Evolutionary conservation across 495 filamentous ascomycete genomes (phyloP).

Genomic region (Tuber calosporum): DNA sequence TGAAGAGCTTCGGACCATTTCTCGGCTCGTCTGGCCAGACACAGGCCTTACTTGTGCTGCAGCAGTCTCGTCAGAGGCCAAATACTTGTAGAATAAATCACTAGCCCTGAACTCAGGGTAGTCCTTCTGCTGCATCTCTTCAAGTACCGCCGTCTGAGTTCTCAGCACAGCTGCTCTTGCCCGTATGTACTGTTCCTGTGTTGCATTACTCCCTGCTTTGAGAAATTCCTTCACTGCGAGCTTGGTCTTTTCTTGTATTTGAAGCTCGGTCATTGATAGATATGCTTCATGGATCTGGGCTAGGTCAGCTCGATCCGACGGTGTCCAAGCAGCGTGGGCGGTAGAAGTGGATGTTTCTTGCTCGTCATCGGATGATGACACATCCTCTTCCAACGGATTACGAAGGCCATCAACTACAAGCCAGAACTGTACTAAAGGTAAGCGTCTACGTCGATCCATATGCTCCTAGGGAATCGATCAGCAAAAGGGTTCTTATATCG

Average conservation of each 20-base stretch:
- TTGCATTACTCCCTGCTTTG: slow-evolving; percentile 64
- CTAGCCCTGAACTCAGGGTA: slow-evolving; percentile 84
- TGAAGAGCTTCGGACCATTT: slow-evolving; percentile 31
- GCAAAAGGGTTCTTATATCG: slow-evolving; percentile 1
- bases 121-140: slow-evolving; percentile 70
- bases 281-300: slow-evolving; percentile 86
- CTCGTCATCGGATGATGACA: slow-evolving; percentile 50
- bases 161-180: slow-evolving; percentile 74
- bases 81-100: slow-evolving; percentile 88
- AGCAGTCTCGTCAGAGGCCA: slow-evolving; percentile 73
- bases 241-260: slow-evolving; percentile 61
- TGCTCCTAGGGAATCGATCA: slow-evolving; percentile 54
- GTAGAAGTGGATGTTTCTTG: slow-evolving; percentile 59
- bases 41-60: slow-evolving; percentile 16
- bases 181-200: slow-evolving; percentile 69
- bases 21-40: not conserved
- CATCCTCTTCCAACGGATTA: slow-evolving; percentile 90
- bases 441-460: slow-evolving; percentile 84
- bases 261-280: slow-evolving; percentile 71
- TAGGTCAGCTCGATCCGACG: slow-evolving; percentile 78
- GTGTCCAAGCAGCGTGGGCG: slow-evolving; percentile 63
- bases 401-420: slow-evolving; percentile 94
- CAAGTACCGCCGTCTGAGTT: slow-evolving; percentile 73
- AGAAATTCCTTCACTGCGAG: slow-evolving; percentile 68
- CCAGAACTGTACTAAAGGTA: slow-evolving; percentile 95